Percentiles rank a stretch among this genome's conserved stretches.
phyloP scores from a whole-genome alignment of 2,329 filamentous ascomycete species.

The Botryotinia calthae region DNA sequence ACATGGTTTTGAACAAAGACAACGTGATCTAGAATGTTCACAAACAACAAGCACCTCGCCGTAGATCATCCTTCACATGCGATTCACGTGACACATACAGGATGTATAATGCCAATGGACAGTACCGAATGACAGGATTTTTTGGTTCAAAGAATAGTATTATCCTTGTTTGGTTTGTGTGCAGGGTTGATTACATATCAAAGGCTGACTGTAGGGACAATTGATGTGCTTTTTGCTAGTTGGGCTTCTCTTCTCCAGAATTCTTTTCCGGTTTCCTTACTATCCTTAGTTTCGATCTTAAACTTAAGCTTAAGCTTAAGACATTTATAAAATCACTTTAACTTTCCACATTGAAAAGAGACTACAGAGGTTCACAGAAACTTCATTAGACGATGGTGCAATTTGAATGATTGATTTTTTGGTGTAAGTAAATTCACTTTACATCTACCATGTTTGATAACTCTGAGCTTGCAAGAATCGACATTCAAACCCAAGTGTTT shows the following conservation, averaged over 20 bases:
- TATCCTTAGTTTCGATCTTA: neutral
- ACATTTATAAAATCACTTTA: neutral
- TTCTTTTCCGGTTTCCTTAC: neutral
- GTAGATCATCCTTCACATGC: neutral
- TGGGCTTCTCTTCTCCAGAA: neutral
- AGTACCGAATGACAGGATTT: neutral
- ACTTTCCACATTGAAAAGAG: neutral
- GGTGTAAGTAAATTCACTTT: neutral
- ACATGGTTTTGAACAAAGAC: no score
- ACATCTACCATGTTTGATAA: neutral
- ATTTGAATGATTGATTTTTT: neutral
- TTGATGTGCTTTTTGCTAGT: neutral
- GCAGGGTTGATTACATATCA: neutral
- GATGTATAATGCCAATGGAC: neutral
- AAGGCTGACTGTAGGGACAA: no score
- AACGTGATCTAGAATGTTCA: neutral
- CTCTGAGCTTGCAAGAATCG: neutral
- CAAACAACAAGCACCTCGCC: no score
- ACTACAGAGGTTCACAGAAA: neutral
- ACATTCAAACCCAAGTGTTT: neutral
- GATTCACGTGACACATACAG: neutral
- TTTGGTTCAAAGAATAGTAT: no score
- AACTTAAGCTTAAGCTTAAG: neutral
- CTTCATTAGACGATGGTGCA: neutral
- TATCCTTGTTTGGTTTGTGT: neutral